Base-by-base conservation (phyloP, 116 monocot genomes). In the Iris pallida region DNA sequence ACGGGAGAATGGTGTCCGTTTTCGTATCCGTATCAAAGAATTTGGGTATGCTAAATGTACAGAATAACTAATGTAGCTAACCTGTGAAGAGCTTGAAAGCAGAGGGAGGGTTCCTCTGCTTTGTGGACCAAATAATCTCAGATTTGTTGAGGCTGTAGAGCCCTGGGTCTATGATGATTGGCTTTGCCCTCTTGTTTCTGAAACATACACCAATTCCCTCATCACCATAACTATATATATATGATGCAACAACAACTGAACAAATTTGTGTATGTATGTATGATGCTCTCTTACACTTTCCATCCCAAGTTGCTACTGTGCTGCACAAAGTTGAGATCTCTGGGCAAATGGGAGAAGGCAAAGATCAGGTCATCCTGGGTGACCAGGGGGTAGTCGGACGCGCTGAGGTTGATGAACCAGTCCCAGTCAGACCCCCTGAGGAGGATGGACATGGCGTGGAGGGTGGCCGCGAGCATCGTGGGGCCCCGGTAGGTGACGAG, bases 351-450 rank as follows among this genome's bases (percentile, higher is more conserved):
- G 57, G 90, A 83, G 86, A 95, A 95, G 54, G 88, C 90, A 47
- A 65, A 75, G 55, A 95, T 95, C 80, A 95, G 74, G 88, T 95
- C 95, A 80, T 95, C 95, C 77, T 95, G 95, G 40, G 95, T 95
- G 55, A 91, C 76, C 54, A 95, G 48, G 41, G 95, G 95, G 59
- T 95, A 95, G 68, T 95, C 95, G 0, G 95, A 88, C 30, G 91
- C 95, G 20, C 95, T 95, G 73, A 95, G 83, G 64, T 95, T 95
- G 40, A 95, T 84, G 80, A 95, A 95, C 95, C 95, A 95, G 42
- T 95, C 95, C 95, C 95, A 95, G 0, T 77, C 68, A 59, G 80
- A 84, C 73, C 68, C 59, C 78, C 73, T 83, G 53, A 91, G 71
- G 11, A 95, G 84, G 12, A 88, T 68, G 13, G 95, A 47, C 76